A percentile compares a stretch with the other conserved stretches of the same genome.
phyloP scores from a whole-genome alignment of 768 basidiomycete genomes.

The Boletus sp. region DNA sequence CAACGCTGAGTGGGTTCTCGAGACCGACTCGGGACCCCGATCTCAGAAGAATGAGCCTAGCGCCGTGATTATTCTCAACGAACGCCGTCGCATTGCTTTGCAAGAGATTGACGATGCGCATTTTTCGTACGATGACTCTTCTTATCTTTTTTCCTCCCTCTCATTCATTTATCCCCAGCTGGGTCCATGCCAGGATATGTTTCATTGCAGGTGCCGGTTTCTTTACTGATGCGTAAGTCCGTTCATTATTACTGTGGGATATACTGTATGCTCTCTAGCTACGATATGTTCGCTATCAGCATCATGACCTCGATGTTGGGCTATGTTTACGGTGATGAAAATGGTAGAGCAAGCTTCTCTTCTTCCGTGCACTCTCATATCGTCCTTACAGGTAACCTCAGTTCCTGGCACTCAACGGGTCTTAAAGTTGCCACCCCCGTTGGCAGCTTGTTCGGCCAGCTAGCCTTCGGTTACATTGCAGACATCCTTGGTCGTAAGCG shows the following conservation, averaged over 20 bases:
- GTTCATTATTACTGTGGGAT: slow-evolving; percentile 2
- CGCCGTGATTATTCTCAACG: slow-evolving; percentile 45
- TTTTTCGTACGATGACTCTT: slow-evolving; percentile 60
- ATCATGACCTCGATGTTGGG: slow-evolving; percentile 83
- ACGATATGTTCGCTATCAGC: slow-evolving; percentile 88
- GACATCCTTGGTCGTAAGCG: slow-evolving; percentile 73
- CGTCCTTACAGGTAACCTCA: slow-evolving; percentile 31
- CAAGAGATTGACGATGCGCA: slow-evolving; percentile 81
- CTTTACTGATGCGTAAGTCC: slow-evolving; percentile 75
- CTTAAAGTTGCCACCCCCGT: slow-evolving; percentile 75
- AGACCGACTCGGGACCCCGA: not conserved
- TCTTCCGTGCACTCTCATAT: not conserved
- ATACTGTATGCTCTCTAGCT: slow-evolving; percentile 31
- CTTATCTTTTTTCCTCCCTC: not conserved
- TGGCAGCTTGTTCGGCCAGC: slow-evolving; percentile 70
- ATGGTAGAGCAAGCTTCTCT: slow-evolving; percentile 3
- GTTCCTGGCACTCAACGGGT: slow-evolving; percentile 66
- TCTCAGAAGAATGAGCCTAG: not conserved
- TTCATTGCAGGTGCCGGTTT: slow-evolving; percentile 75
- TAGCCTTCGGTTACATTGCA: slow-evolving; percentile 76
- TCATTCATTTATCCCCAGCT: slow-evolving; percentile 39
- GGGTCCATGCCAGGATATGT: slow-evolving; percentile 81
- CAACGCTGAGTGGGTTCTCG: slow-evolving; percentile 1
- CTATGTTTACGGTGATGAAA: slow-evolving; percentile 61
- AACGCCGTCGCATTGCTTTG: slow-evolving; percentile 73